Base-by-base conservation (phyloP, 2,329 filamentous ascomycete genomes). In the Sporothrix euskadiensis region DNA sequence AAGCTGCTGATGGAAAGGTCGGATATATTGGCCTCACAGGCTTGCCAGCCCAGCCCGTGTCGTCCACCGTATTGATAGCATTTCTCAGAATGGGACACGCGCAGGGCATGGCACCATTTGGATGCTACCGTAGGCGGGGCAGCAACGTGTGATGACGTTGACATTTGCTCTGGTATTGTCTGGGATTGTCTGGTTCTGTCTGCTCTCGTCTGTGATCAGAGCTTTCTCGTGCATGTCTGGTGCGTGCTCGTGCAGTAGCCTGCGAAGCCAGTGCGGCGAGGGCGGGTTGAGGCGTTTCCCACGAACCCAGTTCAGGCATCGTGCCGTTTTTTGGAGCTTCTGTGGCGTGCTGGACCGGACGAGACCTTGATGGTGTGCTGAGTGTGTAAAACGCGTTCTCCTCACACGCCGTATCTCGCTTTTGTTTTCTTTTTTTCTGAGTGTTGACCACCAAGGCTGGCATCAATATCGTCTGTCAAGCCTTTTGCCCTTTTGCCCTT, bases 91-190 rank as follows among this genome's bases (percentile, higher is more conserved):
- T 35, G 16, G 16, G 14, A 19, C 7, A 8, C 19, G 3, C 5
- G 7, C 16, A 47, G n/a, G 35, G 39, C 61, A 68, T 52, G 44
- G 44, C 65, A 8, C 44, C 30, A 68, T 52, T 52, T 35, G 65
- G 47, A 68, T 35, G 44, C 65, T 35, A 68, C 65, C 44, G 8
- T 52, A 8, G 22, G 44, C 44, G 14, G 47, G 52, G 54, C 49
- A 35, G 54, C 65, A 68, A 59, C 52, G 47, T 52, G 16, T 69
- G 54, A 73, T 71, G 66, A 71, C 72, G 68, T 41, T 57, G 47
- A 66, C 61, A 66, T 19, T 39, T 47, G 7, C 10, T 56, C 4
- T 56, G 52, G 3, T 49, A 0, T 49, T 12, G 52, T 56, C 4
- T 56, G 52, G 3, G 19, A 0, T 49, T 12, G 52, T 35, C 35